phyloP scores from a whole-genome alignment of 2,329 filamentous ascomycete genomes.

The Orbilia quercus region DNA sequence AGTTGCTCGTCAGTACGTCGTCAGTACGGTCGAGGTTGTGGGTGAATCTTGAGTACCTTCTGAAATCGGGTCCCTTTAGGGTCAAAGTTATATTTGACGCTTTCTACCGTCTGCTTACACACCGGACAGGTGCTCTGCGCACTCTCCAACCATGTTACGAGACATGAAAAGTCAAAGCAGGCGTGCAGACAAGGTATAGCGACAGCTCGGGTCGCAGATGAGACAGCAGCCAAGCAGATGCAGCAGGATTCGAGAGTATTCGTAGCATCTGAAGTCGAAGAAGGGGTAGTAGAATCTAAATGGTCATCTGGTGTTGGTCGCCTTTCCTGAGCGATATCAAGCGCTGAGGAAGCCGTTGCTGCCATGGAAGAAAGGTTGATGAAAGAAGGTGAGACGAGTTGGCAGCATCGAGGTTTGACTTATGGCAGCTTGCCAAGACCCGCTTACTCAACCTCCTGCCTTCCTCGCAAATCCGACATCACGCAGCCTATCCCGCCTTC shows the following conservation, averaged over 20 bases:
- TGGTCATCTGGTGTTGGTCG: conserved; percentile 20
- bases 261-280: conserved; percentile 1
- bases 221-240: conserved; percentile 34
- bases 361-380: conserved; percentile 31
- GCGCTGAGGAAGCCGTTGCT: conserved; percentile 20
- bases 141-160: conserved; percentile 51
- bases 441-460: conserved; percentile 37
- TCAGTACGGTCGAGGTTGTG: neutral
- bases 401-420: neutral
- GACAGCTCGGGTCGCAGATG: conserved; percentile 47
- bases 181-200: conserved; percentile 51
- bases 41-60: conserved; percentile 32
- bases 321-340: conserved; percentile 23
- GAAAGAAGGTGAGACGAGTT: neutral
- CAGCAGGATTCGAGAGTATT: conserved; percentile 40
- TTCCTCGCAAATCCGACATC: neutral
- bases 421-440: conserved; percentile 41
- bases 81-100: conserved; percentile 51
- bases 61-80: conserved; percentile 45
- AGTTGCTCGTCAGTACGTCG: neutral
- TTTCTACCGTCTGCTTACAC: conserved; percentile 47
- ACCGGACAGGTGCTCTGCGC: conserved; percentile 47
- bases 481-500: neutral
- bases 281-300: conserved; percentile 30
- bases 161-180: conserved; percentile 54